Conservation (phyloP, 148 eudicot species). For the Rhododendron mucronatum region DNA sequence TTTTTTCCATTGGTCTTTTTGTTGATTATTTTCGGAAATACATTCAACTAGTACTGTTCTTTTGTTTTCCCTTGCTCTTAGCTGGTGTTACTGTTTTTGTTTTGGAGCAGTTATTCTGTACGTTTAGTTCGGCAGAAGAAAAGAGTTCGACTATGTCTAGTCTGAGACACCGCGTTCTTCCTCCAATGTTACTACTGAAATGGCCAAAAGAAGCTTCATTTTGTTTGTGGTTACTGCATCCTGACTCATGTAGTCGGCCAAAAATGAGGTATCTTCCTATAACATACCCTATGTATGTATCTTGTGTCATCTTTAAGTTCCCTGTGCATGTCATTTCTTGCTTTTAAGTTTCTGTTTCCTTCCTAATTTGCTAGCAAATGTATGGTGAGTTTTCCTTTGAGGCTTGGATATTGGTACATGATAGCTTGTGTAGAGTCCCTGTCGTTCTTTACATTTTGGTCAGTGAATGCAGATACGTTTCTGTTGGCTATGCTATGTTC, state of each 20-base stretch:
- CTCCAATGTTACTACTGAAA: conserved; percentile 81
- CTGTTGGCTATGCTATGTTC: not conserved
- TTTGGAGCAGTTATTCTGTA: conserved; percentile 68
- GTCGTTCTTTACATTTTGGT: not conserved
- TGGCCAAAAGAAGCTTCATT: conserved; percentile 99
- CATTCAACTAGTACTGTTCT: not conserved
- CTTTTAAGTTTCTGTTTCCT: not conserved
- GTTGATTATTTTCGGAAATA: not conserved
- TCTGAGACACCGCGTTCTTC: conserved; percentile 90
- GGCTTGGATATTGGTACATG: not conserved
- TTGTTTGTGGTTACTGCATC: conserved; percentile 96
- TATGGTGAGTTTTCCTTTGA: not conserved
- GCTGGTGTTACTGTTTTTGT: conserved; percentile 8
- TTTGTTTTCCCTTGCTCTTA: not conserved
- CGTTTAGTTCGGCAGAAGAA: conserved; percentile 74
- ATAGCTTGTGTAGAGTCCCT: not conserved
- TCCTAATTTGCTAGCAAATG: not conserved
- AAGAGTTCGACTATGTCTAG: conserved; percentile 84
- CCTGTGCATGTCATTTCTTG: not conserved
- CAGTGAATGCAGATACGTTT: not conserved
- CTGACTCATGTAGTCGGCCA: conserved; percentile 83
- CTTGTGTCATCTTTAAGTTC: not conserved
- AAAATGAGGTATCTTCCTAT: conserved; percentile 52
- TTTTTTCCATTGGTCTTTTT: not conserved
- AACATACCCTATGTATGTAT: not conserved